Conservation (phyloP, 2,329 filamentous ascomycete species). For the Sporothrix schenckii region DNA sequence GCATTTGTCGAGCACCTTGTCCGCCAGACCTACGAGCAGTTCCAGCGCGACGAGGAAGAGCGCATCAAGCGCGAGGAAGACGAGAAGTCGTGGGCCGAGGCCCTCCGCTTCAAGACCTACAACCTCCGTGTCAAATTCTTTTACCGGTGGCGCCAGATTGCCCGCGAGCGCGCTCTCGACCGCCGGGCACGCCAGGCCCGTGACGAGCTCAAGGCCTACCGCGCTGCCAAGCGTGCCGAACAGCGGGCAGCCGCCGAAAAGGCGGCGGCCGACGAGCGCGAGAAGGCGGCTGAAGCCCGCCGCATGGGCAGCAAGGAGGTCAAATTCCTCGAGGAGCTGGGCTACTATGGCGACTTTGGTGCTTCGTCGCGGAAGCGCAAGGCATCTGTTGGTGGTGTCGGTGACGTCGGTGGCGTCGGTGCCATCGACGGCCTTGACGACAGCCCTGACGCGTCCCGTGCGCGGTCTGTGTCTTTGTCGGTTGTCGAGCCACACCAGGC, state of each 20-base stretch:
- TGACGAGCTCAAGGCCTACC: slow-evolving; percentile 51
- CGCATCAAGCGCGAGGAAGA: slow-evolving; percentile 54
- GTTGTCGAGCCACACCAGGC: slow-evolving; percentile 38
- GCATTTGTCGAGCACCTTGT: slow-evolving; percentile 53
- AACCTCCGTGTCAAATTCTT: slow-evolving; percentile 59
- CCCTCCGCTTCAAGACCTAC: slow-evolving; percentile 53
- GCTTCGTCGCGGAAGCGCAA: slow-evolving; percentile 31
- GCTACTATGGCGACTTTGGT: slow-evolving; percentile 32
- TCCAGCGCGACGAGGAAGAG: slow-evolving; percentile 48
- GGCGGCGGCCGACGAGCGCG: slow-evolving; percentile 43
- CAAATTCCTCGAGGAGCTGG: slow-evolving; percentile 34
- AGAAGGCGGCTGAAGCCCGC: slow-evolving; percentile 33
- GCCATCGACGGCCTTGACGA: slow-evolving; percentile 35
- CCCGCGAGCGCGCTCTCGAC: slow-evolving; percentile 53
- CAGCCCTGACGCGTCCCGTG: slow-evolving; percentile 37
- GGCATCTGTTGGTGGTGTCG: slow-evolving; percentile 31
- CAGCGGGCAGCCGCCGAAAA: slow-evolving; percentile 45
- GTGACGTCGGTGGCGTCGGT: too few species aligned
- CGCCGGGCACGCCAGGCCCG: slow-evolving; percentile 56
- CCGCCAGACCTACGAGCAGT: slow-evolving; percentile 47
- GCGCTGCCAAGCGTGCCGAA: slow-evolving; percentile 41
- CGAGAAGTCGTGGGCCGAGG: slow-evolving; percentile 51
- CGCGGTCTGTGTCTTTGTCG: slow-evolving; percentile 23
- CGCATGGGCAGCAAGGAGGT: slow-evolving; percentile 38
- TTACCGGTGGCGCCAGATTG: slow-evolving; percentile 58